Evolutionary conservation across 768 basidiomycete species (phyloP).

Genomic region (Collybiopsis confluens): DNA sequence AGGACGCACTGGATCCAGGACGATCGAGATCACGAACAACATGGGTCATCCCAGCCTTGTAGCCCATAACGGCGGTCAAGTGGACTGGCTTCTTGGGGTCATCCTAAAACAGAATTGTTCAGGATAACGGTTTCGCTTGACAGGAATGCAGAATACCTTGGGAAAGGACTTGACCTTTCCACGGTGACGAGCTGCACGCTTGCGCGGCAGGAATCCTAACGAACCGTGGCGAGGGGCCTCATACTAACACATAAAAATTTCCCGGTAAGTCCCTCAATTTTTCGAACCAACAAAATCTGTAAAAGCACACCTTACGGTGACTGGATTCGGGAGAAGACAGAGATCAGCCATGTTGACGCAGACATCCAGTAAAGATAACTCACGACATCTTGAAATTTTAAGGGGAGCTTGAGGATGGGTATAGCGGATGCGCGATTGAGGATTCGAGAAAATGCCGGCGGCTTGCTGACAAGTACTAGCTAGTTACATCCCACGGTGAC

Average conservation of each 20-base stretch:
- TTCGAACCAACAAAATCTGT: conserved; percentile 14
- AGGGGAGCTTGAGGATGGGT: not conserved
- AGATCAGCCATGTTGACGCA: too few species aligned
- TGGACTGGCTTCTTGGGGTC: conserved; percentile 99
- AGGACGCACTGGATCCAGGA: conserved; percentile 91
- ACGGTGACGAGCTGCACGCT: conserved; percentile 94
- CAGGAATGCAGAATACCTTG: conserved; percentile 53
- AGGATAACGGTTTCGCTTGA: not conserved
- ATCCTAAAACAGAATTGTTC: conserved; percentile 52
- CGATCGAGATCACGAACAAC: conserved; percentile 98
- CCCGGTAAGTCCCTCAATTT: not conserved
- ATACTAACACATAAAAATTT: conserved; percentile 55
- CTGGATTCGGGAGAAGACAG: conserved; percentile 31
- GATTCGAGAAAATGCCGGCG: too few species aligned
- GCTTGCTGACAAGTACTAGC: too few species aligned
- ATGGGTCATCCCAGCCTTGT: conserved; percentile 99
- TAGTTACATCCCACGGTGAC: too few species aligned
- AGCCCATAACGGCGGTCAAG: conserved; percentile 96
- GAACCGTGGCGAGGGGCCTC: conserved; percentile 99
- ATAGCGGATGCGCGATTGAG: not conserved
- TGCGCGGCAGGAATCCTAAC: conserved; percentile 94
- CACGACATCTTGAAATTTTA: conserved; percentile 50
- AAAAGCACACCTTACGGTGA: conserved; percentile 85
- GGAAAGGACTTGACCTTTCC: conserved; percentile 99
- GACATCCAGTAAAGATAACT: too few species aligned